phyloP scores from a whole-genome alignment of 495 filamentous ascomycete species.

The Xylaria curta region DNA sequence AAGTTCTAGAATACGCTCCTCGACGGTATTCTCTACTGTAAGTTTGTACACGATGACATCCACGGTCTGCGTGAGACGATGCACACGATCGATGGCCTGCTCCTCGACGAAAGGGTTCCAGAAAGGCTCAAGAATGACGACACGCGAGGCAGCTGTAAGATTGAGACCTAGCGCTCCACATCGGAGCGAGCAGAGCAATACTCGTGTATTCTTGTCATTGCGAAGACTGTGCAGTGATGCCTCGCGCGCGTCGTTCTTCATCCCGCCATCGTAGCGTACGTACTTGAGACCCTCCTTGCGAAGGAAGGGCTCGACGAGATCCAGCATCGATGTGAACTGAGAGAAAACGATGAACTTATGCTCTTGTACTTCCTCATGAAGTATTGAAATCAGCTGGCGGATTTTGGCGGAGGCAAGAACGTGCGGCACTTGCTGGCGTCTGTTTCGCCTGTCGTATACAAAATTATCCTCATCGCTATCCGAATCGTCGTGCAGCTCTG shows the following conservation, averaged over 20 bases:
- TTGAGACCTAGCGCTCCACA: slow-evolving; percentile 94
- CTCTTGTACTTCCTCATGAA: slow-evolving; percentile 72
- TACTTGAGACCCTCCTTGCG: slow-evolving; percentile 71
- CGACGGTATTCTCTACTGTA: slow-evolving; percentile 82
- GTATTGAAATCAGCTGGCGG: slow-evolving; percentile 77
- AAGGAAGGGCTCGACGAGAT: slow-evolving; percentile 94
- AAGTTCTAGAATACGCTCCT: slow-evolving; percentile 89
- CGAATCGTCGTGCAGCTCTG: slow-evolving; percentile 51
- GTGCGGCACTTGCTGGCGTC: slow-evolving; percentile 44
- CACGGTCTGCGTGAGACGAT: slow-evolving; percentile 91
- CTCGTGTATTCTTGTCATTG: slow-evolving; percentile 71
- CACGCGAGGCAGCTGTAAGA: slow-evolving; percentile 88
- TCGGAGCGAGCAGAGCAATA: slow-evolving; percentile 90
- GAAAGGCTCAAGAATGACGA: slow-evolving; percentile 95
- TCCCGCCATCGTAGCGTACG: slow-evolving; percentile 92
- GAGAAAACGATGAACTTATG: slow-evolving; percentile 99
- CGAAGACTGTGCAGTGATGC: slow-evolving; percentile 74
- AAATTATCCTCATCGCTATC: slow-evolving; percentile 45
- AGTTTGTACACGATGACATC: slow-evolving; percentile 95
- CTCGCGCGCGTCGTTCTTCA: slow-evolving; percentile 93
- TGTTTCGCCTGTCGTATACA: slow-evolving; percentile 18
- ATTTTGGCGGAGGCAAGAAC: slow-evolving; percentile 87
- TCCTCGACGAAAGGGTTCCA: slow-evolving; percentile 99
- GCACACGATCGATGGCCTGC: slow-evolving; percentile 97
- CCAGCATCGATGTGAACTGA: slow-evolving; percentile 80